phyloP scores from a whole-genome alignment of 495 filamentous ascomycete species.

The Pseudevernia furfuracea region DNA sequence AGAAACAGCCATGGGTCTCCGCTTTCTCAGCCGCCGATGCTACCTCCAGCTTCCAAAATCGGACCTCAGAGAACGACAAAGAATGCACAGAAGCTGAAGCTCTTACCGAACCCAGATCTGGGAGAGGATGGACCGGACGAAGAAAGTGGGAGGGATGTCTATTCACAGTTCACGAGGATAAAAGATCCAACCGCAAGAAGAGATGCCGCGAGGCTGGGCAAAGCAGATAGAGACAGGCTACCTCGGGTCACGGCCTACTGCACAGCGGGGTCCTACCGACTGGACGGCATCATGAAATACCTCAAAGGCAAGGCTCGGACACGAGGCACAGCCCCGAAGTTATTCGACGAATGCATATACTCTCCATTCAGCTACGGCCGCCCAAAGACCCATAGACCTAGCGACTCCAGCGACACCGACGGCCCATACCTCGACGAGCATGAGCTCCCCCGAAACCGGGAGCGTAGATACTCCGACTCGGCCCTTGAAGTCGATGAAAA shows the following conservation, averaged over 20 bases:
- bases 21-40: conserved; percentile 35
- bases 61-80: conserved; percentile 92
- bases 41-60: conserved; percentile 60
- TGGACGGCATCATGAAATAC: conserved; percentile 80
- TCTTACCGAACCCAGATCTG: conserved; percentile 81
- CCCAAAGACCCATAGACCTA: conserved; percentile 31
- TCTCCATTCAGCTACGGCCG: conserved; percentile 71
- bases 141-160: conserved; percentile 90
- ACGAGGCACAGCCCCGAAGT: conserved; percentile 73
- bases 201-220: conserved; percentile 87
- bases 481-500: conserved; percentile 50
- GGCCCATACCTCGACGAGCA: conserved; percentile 12
- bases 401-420: conserved; percentile 27
- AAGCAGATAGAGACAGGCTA: conserved; percentile 79
- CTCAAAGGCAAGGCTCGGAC: conserved; percentile 71
- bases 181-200: conserved; percentile 90
- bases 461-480: conserved; percentile 60
- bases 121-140: conserved; percentile 70
- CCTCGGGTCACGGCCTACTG: conserved; percentile 94
- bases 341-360: conserved; percentile 96
- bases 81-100: conserved; percentile 90
- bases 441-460: conserved; percentile 34
- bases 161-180: conserved; percentile 89
- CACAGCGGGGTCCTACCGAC: conserved; percentile 80
- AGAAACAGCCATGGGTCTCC: conserved; percentile 75